These are phyloP conservation scores for Tricharina praecox DNA, from an alignment of 495 filamentous ascomycete genomes.

Conservation along the genomic window DNA sequence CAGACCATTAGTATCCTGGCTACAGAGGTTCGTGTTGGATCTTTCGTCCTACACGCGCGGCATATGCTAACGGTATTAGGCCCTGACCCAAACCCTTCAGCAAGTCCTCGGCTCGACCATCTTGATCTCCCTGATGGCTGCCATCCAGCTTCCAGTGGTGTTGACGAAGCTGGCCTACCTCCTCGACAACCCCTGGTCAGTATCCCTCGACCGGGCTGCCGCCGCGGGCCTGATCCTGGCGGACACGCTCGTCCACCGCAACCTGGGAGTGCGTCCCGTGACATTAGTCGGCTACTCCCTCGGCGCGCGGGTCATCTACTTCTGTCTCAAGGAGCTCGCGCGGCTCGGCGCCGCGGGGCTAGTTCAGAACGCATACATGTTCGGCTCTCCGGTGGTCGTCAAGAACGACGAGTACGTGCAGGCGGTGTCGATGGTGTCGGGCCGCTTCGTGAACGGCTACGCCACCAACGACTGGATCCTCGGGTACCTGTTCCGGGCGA, in stretches of 20 bases:
- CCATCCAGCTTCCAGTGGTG: constrained; percentile 79
- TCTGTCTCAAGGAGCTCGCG: constrained; percentile 75
- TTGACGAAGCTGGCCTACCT: constrained; percentile 90
- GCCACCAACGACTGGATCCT: constrained; percentile 94
- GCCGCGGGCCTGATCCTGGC: constrained; percentile 84
- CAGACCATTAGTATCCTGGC: constrained; percentile 96
- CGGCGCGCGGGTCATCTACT: constrained; percentile 81
- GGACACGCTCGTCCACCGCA: constrained; percentile 81
- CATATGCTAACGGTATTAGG: constrained; percentile 33
- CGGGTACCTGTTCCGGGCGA: constrained; percentile 91
- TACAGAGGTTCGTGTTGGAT: constrained; percentile 51
- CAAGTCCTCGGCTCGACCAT: constrained; percentile 88
- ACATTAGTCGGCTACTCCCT: constrained; percentile 96
- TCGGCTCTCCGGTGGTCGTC: constrained; percentile 80
- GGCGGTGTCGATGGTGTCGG: constrained; percentile 64
- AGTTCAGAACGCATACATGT: constrained; percentile 88
- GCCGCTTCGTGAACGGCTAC: constrained; percentile 88
- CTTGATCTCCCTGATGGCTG: constrained; percentile 74
- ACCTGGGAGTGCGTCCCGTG: constrained; percentile 76
- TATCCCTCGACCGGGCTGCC: constrained; percentile 77
- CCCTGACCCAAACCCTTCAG: constrained; percentile 86
- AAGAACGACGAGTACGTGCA: constrained; percentile 81
- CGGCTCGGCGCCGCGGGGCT: constrained; percentile 75
- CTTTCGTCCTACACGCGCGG: constrained; percentile 9
- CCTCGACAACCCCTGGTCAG: constrained; percentile 96